These are phyloP conservation scores for Mitragyna speciosa DNA, from an alignment of 257 asterid genomes.

Conservation along the genomic window DNA sequence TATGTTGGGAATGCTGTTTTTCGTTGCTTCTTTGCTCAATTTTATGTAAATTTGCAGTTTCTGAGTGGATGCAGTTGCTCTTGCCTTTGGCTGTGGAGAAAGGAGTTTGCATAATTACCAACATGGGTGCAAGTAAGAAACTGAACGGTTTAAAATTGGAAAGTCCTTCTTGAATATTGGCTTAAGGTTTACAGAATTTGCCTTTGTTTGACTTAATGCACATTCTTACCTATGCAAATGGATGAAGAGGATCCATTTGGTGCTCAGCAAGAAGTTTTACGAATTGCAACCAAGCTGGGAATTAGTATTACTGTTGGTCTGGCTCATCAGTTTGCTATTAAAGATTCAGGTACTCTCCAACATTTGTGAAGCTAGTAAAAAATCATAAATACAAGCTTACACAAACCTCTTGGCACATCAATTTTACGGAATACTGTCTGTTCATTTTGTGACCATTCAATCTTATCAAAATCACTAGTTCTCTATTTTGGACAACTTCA, in stretches of 20 bases:
- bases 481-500: constrained; percentile 34
- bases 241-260: constrained; percentile 65
- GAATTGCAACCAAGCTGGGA: constrained; percentile 63
- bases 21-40: neutral
- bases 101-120: constrained; percentile 85
- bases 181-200: neutral
- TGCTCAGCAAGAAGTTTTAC: constrained; percentile 80
- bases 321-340: constrained; percentile 70
- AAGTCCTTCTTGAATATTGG: neutral
- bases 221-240: constrained; percentile 28
- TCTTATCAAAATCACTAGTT: constrained; percentile 2
- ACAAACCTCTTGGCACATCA: neutral
- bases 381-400: neutral
- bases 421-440: neutral
- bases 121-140: constrained; percentile 95
- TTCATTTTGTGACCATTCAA: neutral
- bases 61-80: constrained; percentile 93
- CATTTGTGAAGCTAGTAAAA: neutral
- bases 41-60: constrained; percentile 48
- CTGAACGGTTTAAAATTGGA: neutral
- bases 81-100: constrained; percentile 81
- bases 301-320: constrained; percentile 62
- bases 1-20: neutral
- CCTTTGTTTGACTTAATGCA: constrained; percentile 16
- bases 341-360: constrained; percentile 52